phyloP scores from a whole-genome alignment of 805 yeast genomes.

The Blastobotrys parvus region DNA sequence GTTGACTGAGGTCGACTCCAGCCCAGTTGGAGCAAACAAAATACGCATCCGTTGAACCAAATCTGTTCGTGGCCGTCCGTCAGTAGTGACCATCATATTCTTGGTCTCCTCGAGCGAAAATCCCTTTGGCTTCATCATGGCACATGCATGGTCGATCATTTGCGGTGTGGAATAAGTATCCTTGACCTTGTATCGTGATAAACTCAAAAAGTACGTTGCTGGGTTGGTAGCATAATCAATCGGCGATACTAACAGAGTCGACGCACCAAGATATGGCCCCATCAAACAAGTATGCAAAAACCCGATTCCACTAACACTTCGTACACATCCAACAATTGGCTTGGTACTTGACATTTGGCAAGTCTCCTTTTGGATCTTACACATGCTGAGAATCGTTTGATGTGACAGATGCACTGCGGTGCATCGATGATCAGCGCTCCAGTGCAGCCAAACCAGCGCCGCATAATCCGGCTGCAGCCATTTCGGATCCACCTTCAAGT shows the following conservation, averaged over 20 bases:
- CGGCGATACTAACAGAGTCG: conserved; percentile 75
- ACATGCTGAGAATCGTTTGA: conserved; percentile 58
- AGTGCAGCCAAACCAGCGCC: conserved; percentile 58
- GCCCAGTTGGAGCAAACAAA: conserved; percentile 53
- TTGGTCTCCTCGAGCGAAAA: conserved; percentile 55
- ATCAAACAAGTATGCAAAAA: conserved; percentile 76
- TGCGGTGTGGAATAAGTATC: conserved; percentile 80
- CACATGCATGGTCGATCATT: conserved; percentile 69
- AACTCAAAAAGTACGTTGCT: conserved; percentile 53
- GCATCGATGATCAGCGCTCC: conserved; percentile 64
- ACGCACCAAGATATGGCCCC: conserved; percentile 80
- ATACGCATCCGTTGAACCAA: conserved; percentile 47
- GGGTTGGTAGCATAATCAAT: conserved; percentile 72
- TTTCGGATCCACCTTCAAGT: conserved; percentile 16
- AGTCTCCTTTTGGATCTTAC: conserved; percentile 87
- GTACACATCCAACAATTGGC: conserved; percentile 77
- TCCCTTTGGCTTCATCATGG: conserved; percentile 50
- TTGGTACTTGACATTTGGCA: conserved; percentile 67
- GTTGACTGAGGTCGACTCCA: conserved; percentile 63
- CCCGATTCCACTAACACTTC: conserved; percentile 80
- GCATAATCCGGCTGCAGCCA: conserved; percentile 34
- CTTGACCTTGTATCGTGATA: conserved; percentile 71
- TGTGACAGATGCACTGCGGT: conserved; percentile 52
- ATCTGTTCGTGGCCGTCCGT: conserved; percentile 61
- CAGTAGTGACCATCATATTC: conserved; percentile 77